Evolutionary conservation across 1,284 basidiomycete genomes (phyloP), one percentile per base, ranked within the genome.

Genomic region (Ustilago cynodontis): DNA sequence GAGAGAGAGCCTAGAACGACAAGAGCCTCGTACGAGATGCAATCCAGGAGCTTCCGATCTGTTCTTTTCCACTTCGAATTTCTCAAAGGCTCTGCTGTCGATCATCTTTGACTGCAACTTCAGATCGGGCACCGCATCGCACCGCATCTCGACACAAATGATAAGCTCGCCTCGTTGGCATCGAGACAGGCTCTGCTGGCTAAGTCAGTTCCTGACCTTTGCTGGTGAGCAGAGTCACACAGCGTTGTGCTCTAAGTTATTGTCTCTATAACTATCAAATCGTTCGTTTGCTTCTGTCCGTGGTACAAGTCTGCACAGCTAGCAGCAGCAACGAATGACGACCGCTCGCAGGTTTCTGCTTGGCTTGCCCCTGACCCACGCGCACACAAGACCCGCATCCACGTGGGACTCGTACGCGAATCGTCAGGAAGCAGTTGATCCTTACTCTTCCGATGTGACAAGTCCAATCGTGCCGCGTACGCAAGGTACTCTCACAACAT

Each of bases 351-450:
- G 20, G 10, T 8, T n/a, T 20, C 20, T 8, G n/a, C 41, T n/a
- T n/a, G 8, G 7, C 41, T 20, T 20, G n/a, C 41, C n/a, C 26
- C 47, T 26, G 9, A 8, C 47, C 47, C 47, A 49, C 26, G 35
- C 37, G 53, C 49, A 35, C 50, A 28, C 29, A n/a, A 28, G n/a
- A 29, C n/a, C 10, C 22, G 13, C 26, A 20, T 24, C 59, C 59
- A 54, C 59, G 59, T 62, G 59, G 43, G 10, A 43, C 1, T 41
- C n/a, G 20, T 43, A 9, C 14, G 39, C 37, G 51, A 43, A 62
- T 62, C 59, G 59, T 47, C 45, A 50, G n/a, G 31, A 50, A 39
- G 41, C 57, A 37, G 31, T 43, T n/a, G 47, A 56, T 43, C 39
- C 1, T 43, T n/a, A 20, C 43, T n/a, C 16, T 43, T 29, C 35